phyloP scores from a whole-genome alignment of 2,329 filamentous ascomycete species.

The Sporothrix pseudoabietina region DNA sequence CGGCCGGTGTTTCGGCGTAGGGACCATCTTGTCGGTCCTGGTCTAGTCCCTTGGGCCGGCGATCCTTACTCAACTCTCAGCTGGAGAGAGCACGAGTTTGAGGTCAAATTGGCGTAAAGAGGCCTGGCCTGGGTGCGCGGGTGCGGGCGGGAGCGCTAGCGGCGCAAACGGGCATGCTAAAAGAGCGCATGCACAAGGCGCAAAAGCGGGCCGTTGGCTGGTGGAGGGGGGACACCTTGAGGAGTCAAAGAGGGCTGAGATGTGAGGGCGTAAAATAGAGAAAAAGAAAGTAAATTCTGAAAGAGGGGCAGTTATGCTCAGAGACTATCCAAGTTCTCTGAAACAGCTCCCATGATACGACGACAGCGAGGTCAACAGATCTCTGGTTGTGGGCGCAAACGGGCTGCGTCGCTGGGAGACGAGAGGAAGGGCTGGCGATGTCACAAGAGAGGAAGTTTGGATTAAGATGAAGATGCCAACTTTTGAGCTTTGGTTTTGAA shows the following conservation, averaged over 20 bases:
- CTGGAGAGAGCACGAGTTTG: background rate
- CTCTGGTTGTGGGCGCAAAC: background rate
- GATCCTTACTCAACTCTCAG: background rate
- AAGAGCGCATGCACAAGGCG: background rate
- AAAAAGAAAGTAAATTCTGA: background rate
- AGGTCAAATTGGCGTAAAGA: background rate
- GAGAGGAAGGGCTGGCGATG: background rate
- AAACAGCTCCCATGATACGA: background rate
- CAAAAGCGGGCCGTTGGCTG: background rate
- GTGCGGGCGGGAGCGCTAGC: conserved; percentile 22
- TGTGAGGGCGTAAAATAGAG: background rate
- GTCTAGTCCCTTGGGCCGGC: background rate
- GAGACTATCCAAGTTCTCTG: background rate
- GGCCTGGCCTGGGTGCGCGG: too few species aligned
- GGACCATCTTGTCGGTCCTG: background rate
- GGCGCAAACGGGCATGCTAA: conserved; percentile 9
- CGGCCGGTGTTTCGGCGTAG: background rate
- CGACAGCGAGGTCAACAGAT: background rate
- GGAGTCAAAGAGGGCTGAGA: background rate
- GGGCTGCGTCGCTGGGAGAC: background rate
- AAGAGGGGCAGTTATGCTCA: background rate
- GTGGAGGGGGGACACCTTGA: background rate
- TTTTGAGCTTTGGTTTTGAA: background rate
- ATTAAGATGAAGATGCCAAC: background rate
- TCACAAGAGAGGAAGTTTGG: background rate